phyloP scores from a whole-genome alignment of 306 rosid genomes.

The Biancaea sappan region DNA sequence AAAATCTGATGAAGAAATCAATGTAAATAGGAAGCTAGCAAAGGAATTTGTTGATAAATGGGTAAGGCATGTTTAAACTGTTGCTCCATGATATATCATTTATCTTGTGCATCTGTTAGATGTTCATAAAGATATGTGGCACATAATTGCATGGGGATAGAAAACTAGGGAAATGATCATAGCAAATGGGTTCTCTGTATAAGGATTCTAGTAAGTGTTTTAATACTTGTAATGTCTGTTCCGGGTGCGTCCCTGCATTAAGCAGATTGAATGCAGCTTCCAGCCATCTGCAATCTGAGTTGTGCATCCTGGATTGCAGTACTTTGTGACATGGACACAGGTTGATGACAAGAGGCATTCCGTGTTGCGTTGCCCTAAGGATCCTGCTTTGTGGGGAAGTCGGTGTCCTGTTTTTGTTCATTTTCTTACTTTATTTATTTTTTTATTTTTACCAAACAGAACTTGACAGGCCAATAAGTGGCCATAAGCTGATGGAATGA shows the following conservation, averaged over 20 bases:
- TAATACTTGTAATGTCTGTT: background rate
- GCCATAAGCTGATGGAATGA: too few relatives aligned
- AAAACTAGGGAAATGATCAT: background rate
- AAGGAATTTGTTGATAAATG: constrained; percentile 96
- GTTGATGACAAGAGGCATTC: too few relatives aligned
- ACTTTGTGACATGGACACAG: too few relatives aligned
- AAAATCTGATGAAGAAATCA: constrained; percentile 90
- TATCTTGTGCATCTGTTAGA: background rate
- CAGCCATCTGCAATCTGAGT: too few relatives aligned
- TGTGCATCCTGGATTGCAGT: too few relatives aligned
- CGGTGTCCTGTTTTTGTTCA: too few relatives aligned
- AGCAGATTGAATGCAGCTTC: too few relatives aligned
- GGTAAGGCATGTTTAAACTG: constrained; percentile 50
- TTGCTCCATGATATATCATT: background rate
- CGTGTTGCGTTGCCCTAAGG: too few relatives aligned
- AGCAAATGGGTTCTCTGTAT: background rate
- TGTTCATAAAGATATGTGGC: background rate
- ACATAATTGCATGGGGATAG: background rate
- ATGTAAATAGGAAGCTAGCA: constrained; percentile 79
- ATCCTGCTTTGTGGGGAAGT: too few relatives aligned
- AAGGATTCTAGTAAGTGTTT: background rate
- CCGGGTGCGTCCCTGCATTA: background rate
- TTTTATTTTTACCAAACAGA: too few relatives aligned
- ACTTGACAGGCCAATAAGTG: too few relatives aligned
- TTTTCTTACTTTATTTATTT: too few relatives aligned